Conservation (phyloP, 768 basidiomycete genomes). For the Lentinula sp. region DNA sequence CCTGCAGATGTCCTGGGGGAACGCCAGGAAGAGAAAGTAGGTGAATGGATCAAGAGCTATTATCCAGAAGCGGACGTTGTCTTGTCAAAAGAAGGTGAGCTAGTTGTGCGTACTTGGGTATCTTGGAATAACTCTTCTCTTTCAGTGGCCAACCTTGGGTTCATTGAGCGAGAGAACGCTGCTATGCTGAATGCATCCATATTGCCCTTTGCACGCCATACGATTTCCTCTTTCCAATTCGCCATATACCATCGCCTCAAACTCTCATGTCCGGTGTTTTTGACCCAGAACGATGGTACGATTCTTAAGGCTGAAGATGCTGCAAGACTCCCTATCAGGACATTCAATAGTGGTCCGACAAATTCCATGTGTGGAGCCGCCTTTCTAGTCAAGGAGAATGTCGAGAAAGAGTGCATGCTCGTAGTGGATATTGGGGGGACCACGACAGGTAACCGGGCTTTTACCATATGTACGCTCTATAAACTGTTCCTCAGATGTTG, state of each 20-base stretch:
- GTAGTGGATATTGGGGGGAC: conserved; percentile 58
- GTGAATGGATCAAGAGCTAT: conserved; percentile 30
- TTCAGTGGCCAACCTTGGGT: conserved; percentile 41
- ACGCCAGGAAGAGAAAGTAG: conserved; percentile 42
- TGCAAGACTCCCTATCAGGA: conserved; percentile 48
- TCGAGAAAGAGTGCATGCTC: conserved; percentile 27
- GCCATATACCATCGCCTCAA: conserved; percentile 33
- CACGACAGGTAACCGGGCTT: conserved; percentile 16
- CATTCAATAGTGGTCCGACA: conserved; percentile 51
- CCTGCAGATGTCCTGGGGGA: conserved; percentile 35
- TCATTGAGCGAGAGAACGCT: conserved; percentile 56
- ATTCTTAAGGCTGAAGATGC: conserved; percentile 38
- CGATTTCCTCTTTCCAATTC: conserved; percentile 40
- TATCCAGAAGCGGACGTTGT: conserved; percentile 36
- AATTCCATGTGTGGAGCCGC: conserved; percentile 60
- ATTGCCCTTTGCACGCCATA: conserved; percentile 43
- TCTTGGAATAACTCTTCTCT: neutral
- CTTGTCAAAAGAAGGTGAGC: conserved; percentile 31
- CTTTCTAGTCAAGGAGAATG: conserved; percentile 39
- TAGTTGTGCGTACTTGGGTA: neutral
- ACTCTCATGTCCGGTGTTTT: conserved; percentile 37
- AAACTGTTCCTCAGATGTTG: conserved; percentile 35
- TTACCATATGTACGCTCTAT: neutral
- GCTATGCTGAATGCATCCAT: conserved; percentile 56
- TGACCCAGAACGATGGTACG: conserved; percentile 48